Evolutionary conservation across 768 basidiomycete species (phyloP).

Genomic region (Chalciporus sphaerocephalus): DNA sequence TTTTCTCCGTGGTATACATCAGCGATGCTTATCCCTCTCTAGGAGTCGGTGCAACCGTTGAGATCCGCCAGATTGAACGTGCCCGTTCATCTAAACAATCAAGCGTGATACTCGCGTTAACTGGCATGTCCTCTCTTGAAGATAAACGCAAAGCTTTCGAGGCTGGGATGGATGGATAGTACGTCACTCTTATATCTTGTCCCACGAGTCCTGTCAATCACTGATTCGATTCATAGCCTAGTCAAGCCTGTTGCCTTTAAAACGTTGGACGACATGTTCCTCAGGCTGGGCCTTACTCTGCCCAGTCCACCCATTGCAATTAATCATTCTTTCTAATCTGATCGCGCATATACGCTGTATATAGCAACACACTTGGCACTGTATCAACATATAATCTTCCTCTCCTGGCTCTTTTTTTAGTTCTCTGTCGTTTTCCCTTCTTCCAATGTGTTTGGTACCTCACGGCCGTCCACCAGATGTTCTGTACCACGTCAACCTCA

Average conservation of each 20-base stretch:
- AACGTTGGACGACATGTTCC: conserved; percentile 80
- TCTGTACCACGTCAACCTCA: neutral
- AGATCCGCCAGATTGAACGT: conserved; percentile 75
- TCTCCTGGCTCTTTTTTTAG: neutral
- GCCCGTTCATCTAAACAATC: conserved; percentile 29
- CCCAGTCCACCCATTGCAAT: neutral
- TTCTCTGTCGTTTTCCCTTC: neutral
- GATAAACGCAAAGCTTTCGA: conserved; percentile 90
- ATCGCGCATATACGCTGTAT: conserved; percentile 11
- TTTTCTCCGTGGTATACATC: neutral
- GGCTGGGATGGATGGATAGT: conserved; percentile 95
- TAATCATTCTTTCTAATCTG: neutral
- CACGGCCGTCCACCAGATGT: neutral
- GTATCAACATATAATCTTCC: conserved; percentile 3
- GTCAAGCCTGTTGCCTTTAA: conserved; percentile 97
- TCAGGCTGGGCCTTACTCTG: conserved; percentile 56
- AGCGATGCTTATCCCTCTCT: conserved; percentile 1
- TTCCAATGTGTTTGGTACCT: too few relatives aligned
- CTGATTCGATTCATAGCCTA: conserved; percentile 45
- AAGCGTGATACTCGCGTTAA: conserved; percentile 77
- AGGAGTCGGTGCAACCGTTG: conserved; percentile 80
- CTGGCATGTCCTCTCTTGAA: conserved; percentile 90
- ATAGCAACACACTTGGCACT: neutral
- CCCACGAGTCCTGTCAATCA: neutral
- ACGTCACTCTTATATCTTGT: conserved; percentile 25